phyloP scores from a whole-genome alignment of 148 eudicot species.

The Hydrangea macrophylla region DNA sequence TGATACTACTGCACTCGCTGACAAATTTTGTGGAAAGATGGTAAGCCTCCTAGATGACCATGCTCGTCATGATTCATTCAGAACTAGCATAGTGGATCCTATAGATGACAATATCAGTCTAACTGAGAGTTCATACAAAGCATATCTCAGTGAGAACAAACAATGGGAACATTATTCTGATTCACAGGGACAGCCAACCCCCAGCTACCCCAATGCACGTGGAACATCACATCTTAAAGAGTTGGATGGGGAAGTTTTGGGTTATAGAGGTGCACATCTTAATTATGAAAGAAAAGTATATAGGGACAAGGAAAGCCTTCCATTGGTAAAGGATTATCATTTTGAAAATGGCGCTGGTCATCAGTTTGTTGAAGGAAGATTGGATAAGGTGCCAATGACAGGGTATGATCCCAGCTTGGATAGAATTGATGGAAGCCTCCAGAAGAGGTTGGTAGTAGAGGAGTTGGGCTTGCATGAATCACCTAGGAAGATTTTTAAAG shows the following conservation, averaged over 20 bases:
- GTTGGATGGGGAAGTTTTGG: constrained; percentile 17
- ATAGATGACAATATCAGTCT: neutral
- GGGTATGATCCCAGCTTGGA: constrained; percentile 12
- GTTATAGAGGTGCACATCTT: constrained; percentile 10
- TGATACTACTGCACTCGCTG: constrained; percentile 3
- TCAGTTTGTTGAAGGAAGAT: constrained; percentile 9
- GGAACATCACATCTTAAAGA: constrained; percentile 8
- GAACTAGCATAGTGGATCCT: constrained; percentile 11
- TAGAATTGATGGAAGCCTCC: constrained; percentile 9
- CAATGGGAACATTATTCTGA: constrained; percentile 11
- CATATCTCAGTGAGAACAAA: constrained; percentile 6
- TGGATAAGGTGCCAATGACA: constrained; percentile 12
- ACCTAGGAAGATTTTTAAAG: constrained; percentile 12
- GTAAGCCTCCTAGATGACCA: constrained; percentile 9
- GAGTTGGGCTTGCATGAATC: constrained; percentile 4
- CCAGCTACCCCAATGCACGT: constrained; percentile 17
- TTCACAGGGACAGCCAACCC: constrained; percentile 17
- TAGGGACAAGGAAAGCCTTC: constrained; percentile 9
- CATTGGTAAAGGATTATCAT: constrained; percentile 14
- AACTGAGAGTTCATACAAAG: constrained; percentile 10
- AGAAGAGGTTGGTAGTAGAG: neutral
- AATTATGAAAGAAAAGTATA: constrained; percentile 6
- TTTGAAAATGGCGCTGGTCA: constrained; percentile 23
- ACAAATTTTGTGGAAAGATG: constrained; percentile 15
- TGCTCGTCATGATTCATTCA: constrained; percentile 13